These are phyloP conservation scores for Oryza australiensis DNA, from an alignment of 176 grass and related monocot genomes.

Conservation along the genomic window DNA sequence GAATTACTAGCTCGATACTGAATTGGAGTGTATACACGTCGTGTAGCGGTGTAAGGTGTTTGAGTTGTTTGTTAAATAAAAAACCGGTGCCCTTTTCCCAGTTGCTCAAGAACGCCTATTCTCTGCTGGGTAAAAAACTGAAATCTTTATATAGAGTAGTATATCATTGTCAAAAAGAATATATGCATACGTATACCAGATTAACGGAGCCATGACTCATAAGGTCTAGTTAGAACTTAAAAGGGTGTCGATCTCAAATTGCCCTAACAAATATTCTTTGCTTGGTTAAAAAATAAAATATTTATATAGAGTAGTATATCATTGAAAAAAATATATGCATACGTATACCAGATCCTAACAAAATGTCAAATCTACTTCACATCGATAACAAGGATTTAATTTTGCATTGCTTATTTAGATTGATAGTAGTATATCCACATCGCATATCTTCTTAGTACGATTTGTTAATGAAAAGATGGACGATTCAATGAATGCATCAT, in stretches of 20 bases:
- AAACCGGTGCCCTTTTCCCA: not conserved
- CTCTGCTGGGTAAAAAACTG: not conserved
- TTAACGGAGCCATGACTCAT: not conserved
- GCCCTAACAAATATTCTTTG: not conserved
- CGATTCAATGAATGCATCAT: not conserved
- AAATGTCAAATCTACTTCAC: not conserved
- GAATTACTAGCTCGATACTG: not conserved
- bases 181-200: not conserved
- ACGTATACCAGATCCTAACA: too few species aligned
- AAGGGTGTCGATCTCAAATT: too few species aligned
- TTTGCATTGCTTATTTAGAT: not conserved
- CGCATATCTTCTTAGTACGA: not conserved
- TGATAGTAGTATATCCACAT: not conserved
- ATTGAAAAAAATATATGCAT: too few species aligned
- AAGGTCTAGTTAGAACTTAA: too few species aligned
- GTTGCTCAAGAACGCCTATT: not conserved
- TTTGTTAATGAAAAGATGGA: not conserved
- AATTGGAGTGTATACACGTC: not conserved
- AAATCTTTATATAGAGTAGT: not conserved
- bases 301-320: too few species aligned
- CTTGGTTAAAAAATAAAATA: too few species aligned
- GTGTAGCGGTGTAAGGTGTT: not conserved
- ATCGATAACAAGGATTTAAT: not conserved
- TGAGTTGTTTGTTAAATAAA: not conserved
- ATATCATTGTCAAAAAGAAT: not conserved